These are phyloP conservation scores for Populus tremula DNA, from an alignment of 345 rosid genomes.

Conservation along the genomic window DNA sequence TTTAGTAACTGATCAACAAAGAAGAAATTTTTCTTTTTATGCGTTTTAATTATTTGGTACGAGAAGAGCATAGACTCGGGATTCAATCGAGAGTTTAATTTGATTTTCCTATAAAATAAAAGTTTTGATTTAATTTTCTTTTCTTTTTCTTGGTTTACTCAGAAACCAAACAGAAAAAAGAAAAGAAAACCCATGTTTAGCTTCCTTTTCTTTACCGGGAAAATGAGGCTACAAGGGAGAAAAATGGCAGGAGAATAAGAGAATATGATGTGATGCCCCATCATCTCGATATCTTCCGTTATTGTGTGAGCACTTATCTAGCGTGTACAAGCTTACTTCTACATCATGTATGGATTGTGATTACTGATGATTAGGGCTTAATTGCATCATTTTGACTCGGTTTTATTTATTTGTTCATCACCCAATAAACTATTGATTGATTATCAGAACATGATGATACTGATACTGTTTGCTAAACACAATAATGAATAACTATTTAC, in stretches of 20 bases:
- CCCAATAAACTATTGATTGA: background rate
- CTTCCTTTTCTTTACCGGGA: background rate
- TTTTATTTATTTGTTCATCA: background rate
- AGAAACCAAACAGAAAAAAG: constrained; percentile 16
- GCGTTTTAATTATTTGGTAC: background rate
- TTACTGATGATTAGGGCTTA: background rate
- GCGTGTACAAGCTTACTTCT: background rate
- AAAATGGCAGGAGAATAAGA: constrained; percentile 16
- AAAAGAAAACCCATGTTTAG: background rate
- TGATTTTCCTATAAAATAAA: background rate
- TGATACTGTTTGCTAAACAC: too few species aligned
- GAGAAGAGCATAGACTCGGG: background rate
- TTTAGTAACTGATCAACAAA: background rate
- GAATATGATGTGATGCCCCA: background rate
- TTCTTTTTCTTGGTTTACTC: constrained; percentile 13
- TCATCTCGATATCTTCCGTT: background rate
- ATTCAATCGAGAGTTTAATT: background rate
- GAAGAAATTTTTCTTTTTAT: background rate
- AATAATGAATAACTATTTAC: background rate
- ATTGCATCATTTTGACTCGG: background rate
- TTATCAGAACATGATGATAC: too few species aligned
- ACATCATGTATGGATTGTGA: background rate
- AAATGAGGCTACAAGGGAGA: background rate
- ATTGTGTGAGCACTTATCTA: background rate
- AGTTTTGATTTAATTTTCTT: background rate